A percentile compares a stretch with the other conserved stretches of the same genome.
These are phyloP conservation scores for Ophiosphaerella korrae DNA, from an alignment of 2,329 filamentous ascomycete species.

Conservation along the genomic window DNA sequence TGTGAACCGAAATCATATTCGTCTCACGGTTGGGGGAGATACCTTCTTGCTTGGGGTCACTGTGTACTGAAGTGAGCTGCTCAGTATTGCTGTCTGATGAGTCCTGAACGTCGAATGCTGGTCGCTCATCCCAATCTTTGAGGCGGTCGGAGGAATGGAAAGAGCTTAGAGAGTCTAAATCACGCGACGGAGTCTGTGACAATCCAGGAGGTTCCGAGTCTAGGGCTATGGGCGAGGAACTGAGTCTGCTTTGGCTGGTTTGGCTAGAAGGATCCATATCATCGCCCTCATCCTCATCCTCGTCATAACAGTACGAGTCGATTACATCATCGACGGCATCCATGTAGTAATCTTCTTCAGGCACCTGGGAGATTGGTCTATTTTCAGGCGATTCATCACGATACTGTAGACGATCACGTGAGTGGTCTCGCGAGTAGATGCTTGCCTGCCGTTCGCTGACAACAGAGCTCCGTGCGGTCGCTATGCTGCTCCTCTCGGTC, in stretches of 20 bases:
- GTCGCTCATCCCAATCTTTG: constrained; percentile 23
- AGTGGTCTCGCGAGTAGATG: constrained; percentile 52
- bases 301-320: constrained; percentile 64
- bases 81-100: constrained; percentile 7
- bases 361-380: constrained; percentile 26
- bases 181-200: constrained; percentile 36
- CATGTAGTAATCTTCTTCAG: constrained; percentile 50
- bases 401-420: constrained; percentile 29
- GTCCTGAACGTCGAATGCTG: constrained; percentile 10
- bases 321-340: constrained; percentile 64
- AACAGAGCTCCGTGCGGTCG: constrained; percentile 78
- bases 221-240: constrained; percentile 23
- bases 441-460: constrained; percentile 56
- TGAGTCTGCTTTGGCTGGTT: constrained; percentile 9
- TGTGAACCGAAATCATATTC: neutral
- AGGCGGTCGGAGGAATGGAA: constrained; percentile 30
- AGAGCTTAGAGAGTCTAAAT: constrained; percentile 29
- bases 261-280: constrained; percentile 13
- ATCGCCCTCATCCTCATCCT: constrained; percentile 32
- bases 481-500: constrained; percentile 83
- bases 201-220: constrained; percentile 31
- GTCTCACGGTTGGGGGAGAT: constrained; percentile 7
- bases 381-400: constrained; percentile 40
- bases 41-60: constrained; percentile 8
- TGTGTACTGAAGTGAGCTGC: constrained; percentile 11